A percentile compares a stretch with the other conserved stretches of the same genome.
Conservation (phyloP, 208 protist species). For the Leishmania gerbilli region DNA sequence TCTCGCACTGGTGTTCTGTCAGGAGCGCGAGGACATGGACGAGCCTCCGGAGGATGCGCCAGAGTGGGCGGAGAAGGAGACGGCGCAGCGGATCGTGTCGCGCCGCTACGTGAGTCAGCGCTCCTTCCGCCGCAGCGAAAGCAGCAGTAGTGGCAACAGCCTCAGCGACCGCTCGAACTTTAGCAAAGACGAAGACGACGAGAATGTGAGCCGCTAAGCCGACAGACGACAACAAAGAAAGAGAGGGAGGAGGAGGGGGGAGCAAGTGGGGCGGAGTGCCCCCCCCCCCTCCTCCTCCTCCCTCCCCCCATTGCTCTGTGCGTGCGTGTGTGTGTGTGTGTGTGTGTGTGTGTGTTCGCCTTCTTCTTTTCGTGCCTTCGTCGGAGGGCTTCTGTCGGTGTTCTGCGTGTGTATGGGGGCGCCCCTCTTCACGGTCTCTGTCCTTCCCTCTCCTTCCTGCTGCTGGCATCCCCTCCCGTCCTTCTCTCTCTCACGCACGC, state of each 20-base stretch:
- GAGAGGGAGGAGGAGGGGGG: too few species aligned
- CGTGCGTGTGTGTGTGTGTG: not conserved
- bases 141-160: not conserved
- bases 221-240: not conserved
- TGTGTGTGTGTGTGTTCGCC: too few species aligned
- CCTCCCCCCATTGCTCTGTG: not conserved
- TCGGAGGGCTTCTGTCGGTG: too few species aligned
- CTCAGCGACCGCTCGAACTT: not conserved
- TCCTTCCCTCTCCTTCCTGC: too few species aligned
- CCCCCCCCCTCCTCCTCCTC: not conserved
- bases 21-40: constrained; percentile 56
- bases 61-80: constrained; percentile 40
- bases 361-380: too few species aligned
- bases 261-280: not conserved
- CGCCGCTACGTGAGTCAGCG: constrained; percentile 33
- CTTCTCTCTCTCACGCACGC: too few species aligned
- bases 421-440: too few species aligned
- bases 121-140: constrained; percentile 9
- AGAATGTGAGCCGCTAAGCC: not conserved
- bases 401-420: too few species aligned
- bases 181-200: constrained; percentile 4
- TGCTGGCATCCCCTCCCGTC: too few species aligned
- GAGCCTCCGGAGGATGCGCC: constrained; percentile 44
- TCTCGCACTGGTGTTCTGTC: constrained; percentile 30
- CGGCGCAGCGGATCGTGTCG: constrained; percentile 12